Percentiles rank a stretch among this genome's conserved stretches.
Conservation (phyloP, 371 early-diverging fungal genomes). For the Mucor indicus region DNA sequence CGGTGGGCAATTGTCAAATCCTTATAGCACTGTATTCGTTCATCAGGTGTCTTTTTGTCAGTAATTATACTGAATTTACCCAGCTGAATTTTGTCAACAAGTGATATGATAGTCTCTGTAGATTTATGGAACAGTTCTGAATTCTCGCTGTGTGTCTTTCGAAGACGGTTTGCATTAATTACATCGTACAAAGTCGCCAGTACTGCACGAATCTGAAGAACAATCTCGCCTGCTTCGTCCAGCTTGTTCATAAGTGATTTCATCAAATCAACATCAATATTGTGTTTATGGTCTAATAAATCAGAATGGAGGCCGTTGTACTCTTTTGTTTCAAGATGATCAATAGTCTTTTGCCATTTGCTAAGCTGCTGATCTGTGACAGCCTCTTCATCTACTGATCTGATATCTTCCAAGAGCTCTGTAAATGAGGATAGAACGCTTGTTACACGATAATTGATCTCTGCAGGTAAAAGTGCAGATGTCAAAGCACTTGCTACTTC, state of each 20-base stretch:
- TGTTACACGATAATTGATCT: constrained; percentile 19
- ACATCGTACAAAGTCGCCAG: constrained; percentile 37
- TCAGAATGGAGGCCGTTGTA: constrained; percentile 25
- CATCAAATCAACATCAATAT: constrained; percentile 13
- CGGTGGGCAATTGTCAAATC: constrained; percentile 18
- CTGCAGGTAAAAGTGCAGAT: constrained; percentile 27
- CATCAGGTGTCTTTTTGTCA: constrained; percentile 7
- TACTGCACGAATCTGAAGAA: constrained; percentile 23
- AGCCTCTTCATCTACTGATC: constrained; percentile 8
- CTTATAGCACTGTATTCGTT: constrained; percentile 17
- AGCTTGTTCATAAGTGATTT: constrained; percentile 20
- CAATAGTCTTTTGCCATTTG: constrained; percentile 38
- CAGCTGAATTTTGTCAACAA: not conserved
- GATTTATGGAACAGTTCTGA: constrained; percentile 14
- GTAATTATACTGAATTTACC: constrained; percentile 7
- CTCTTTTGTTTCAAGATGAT: constrained; percentile 27
- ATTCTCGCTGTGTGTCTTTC: constrained; percentile 40
- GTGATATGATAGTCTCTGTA: constrained; percentile 1
- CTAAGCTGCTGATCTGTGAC: constrained; percentile 32
- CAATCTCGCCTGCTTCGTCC: constrained; percentile 29
- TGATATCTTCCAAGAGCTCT: constrained; percentile 16
- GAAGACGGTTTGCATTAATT: constrained; percentile 37
- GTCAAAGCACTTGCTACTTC: constrained; percentile 18
- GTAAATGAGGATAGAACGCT: constrained; percentile 18
- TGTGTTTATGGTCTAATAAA: constrained; percentile 6